phyloP scores from a whole-genome alignment of 257 asterid species.

The Verbena officinalis region DNA sequence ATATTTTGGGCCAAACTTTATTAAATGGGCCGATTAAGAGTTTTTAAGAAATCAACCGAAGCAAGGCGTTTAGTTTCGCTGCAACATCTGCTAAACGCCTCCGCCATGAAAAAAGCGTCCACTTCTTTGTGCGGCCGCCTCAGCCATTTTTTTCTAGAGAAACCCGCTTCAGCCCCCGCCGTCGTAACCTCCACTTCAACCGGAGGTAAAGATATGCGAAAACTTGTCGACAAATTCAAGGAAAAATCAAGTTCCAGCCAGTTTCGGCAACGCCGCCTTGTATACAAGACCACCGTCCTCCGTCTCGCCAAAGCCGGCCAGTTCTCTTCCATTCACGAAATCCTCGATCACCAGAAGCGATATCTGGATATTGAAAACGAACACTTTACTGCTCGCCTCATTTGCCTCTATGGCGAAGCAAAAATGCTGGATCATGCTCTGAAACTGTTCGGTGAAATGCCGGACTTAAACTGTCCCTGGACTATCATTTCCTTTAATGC shows the following conservation, averaged over 20 bases:
- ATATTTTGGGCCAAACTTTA: too few relatives aligned
- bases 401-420: conserved; percentile 44
- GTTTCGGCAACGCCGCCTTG: conserved; percentile 25
- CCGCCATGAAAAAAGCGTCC: background rate
- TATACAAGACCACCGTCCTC: conserved; percentile 20
- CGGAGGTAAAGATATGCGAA: background rate
- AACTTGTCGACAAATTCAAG: conserved; percentile 31
- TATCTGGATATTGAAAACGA: conserved; percentile 36
- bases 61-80: too few relatives aligned
- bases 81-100: background rate
- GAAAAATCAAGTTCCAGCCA: conserved; percentile 18
- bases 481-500: conserved; percentile 53
- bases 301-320: conserved; percentile 35
- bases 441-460: conserved; percentile 63
- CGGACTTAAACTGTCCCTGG: conserved; percentile 47
- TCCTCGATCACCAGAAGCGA: conserved; percentile 42
- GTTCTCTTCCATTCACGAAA: conserved; percentile 31
- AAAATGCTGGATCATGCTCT: conserved; percentile 48
- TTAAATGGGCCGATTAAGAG: too few relatives aligned
- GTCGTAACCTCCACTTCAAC: background rate
- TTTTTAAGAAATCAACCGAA: too few relatives aligned
- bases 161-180: conserved; percentile 16
- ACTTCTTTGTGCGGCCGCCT: conserved; percentile 23
- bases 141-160: conserved; percentile 1
- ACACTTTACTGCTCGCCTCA: conserved; percentile 37